Evolutionary conservation across 2,329 filamentous ascomycete genomes (phyloP).

Genomic region (Neonectria sp.): DNA sequence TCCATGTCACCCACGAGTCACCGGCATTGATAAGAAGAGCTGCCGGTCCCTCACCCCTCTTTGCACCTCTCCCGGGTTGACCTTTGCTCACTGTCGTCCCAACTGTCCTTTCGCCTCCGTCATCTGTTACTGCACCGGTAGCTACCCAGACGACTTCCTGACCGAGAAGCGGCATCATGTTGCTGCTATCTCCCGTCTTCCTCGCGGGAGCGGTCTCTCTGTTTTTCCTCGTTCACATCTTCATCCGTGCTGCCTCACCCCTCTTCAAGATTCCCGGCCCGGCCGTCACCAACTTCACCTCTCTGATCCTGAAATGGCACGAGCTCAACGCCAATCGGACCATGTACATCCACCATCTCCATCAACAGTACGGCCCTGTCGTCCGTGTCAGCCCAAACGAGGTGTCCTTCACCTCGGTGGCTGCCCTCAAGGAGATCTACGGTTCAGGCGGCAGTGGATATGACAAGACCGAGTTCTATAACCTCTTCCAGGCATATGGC

Average conservation of each 20-base stretch:
- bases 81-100: background rate
- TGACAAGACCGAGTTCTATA: constrained; percentile 76
- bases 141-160: background rate
- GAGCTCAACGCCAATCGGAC: constrained; percentile 69
- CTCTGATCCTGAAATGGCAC: constrained; percentile 67
- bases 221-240: constrained; percentile 46
- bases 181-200: constrained; percentile 49
- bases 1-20: constrained; percentile 18
- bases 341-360: constrained; percentile 69
- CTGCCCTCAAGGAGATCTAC: constrained; percentile 75
- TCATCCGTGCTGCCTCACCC: constrained; percentile 51
- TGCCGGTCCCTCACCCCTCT: constrained; percentile 6
- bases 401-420: constrained; percentile 70
- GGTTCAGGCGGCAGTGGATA: constrained; percentile 73
- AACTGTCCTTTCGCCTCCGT: background rate
- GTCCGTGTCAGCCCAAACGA: constrained; percentile 72
- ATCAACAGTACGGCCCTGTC: constrained; percentile 69
- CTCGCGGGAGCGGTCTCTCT: constrained; percentile 41
- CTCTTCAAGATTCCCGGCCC: constrained; percentile 65
- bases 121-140: background rate
- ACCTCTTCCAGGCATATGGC: constrained; percentile 72
- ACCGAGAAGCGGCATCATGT: constrained; percentile 35
- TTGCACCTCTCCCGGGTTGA: background rate
- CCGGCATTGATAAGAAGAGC: constrained; percentile 40
- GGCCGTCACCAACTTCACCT: constrained; percentile 63